phyloP scores from a whole-genome alignment of 768 basidiomycete species.

The Tulasnella sp. region DNA sequence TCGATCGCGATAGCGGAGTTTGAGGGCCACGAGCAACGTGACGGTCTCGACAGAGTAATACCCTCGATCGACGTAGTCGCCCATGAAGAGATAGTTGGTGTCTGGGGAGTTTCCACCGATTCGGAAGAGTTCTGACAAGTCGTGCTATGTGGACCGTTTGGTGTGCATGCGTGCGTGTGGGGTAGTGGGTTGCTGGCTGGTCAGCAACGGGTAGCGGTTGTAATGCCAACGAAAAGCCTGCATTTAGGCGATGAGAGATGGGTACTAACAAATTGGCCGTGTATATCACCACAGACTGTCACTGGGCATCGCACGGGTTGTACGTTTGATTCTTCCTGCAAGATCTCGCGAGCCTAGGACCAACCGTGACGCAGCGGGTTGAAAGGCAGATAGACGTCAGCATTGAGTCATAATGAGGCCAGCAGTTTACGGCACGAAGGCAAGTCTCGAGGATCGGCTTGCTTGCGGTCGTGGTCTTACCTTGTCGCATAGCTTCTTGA shows the following conservation, averaged over 20 bases:
- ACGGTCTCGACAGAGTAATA: constrained; percentile 99
- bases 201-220: constrained; percentile 15
- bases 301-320: constrained; percentile 98
- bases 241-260: too few species aligned
- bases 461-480: too few species aligned
- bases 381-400: not conserved
- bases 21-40: constrained; percentile 91
- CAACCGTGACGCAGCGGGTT: too few species aligned
- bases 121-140: constrained; percentile 96
- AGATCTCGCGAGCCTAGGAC: constrained; percentile 83
- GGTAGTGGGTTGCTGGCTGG: not conserved
- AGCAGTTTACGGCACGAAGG: not conserved
- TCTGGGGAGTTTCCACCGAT: constrained; percentile 98
- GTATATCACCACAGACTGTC: constrained; percentile 98
- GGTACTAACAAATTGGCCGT: constrained; percentile 93
- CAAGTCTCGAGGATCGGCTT: not conserved
- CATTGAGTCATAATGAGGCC: not conserved
- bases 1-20: constrained; percentile 94
- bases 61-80: constrained; percentile 97
- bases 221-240: too few species aligned
- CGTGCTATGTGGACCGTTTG: constrained; percentile 55
- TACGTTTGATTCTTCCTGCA: constrained; percentile 99
- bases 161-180: not conserved
- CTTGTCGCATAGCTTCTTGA: constrained; percentile 99
- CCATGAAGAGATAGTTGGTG: constrained; percentile 99